A percentile compares a stretch with the other conserved stretches of the same genome.
Evolutionary conservation across 73 alveolate species (phyloP).

Genomic region (Loxodes magnus): DNA sequence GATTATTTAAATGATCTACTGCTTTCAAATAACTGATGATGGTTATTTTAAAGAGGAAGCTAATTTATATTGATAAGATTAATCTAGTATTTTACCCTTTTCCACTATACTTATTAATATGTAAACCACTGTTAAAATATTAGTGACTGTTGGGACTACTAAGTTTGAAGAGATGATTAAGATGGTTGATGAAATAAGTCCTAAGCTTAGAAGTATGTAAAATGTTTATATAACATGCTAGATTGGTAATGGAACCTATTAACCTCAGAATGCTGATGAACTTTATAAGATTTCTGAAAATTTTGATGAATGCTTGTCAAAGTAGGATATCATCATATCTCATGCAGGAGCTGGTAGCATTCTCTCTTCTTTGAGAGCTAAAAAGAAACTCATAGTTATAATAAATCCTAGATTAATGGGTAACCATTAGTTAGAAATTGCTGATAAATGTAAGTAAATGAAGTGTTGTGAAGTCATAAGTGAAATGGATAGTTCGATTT

Average conservation of each 20-base stretch:
- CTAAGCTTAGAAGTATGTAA: slow-evolving; percentile 29
- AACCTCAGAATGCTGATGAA: slow-evolving; percentile 31
- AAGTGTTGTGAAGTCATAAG: too few relatives aligned
- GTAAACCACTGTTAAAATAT: too few relatives aligned
- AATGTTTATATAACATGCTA: slow-evolving; percentile 35
- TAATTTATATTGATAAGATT: too few relatives aligned
- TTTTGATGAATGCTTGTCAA: slow-evolving; percentile 30
- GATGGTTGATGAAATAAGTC: slow-evolving; percentile 46
- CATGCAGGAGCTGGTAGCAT: slow-evolving; percentile 93
- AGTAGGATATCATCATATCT: slow-evolving; percentile 66
- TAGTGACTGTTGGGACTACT: slow-evolving; percentile 80
- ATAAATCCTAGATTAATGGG: slow-evolving; percentile 79
- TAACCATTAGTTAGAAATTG: slow-evolving; percentile 84
- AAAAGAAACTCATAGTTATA: slow-evolving; percentile 66
- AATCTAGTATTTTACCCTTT: too few relatives aligned
- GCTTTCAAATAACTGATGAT: too few relatives aligned
- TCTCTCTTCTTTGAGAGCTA: slow-evolving; percentile 61
- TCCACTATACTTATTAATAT: too few relatives aligned
- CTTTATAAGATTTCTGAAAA: not conserved
- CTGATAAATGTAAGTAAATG: too few relatives aligned
- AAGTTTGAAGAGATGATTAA: slow-evolving; percentile 54
- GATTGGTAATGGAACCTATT: slow-evolving; percentile 52
- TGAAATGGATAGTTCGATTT: too few relatives aligned
- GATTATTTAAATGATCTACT: too few relatives aligned
- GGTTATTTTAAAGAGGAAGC: too few relatives aligned